A percentile compares a stretch with the other conserved stretches of the same genome.
Conservation (phyloP, 1,139 yeast genomes). For the Geotrichum fermentans region DNA sequence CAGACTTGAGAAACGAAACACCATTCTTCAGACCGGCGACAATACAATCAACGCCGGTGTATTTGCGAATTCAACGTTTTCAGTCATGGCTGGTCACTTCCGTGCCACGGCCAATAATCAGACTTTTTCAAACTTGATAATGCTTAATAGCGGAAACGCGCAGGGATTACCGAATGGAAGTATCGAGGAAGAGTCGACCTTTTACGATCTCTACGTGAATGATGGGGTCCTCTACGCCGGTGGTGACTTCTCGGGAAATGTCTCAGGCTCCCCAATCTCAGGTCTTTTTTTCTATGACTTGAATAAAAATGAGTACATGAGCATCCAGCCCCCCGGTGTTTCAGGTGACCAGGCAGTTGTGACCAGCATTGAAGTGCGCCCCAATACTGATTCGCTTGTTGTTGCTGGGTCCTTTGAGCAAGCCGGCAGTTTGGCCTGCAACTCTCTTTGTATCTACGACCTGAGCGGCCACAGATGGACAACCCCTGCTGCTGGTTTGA, state of each 20-base stretch:
- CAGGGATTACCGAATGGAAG: constrained; percentile 35
- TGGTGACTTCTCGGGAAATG: constrained; percentile 44
- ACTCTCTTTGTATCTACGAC: constrained; percentile 64
- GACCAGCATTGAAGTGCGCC: constrained; percentile 52
- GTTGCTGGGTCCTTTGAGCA: constrained; percentile 72
- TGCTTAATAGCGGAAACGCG: constrained; percentile 32
- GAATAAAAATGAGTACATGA: constrained; percentile 38
- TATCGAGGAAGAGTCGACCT: constrained; percentile 40
- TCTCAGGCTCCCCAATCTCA: constrained; percentile 25
- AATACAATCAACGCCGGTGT: constrained; percentile 34
- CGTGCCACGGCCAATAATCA: constrained; percentile 24
- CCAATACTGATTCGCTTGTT: constrained; percentile 48
- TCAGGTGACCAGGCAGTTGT: constrained; percentile 41
- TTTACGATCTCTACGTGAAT: constrained; percentile 43
- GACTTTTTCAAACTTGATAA: constrained; percentile 39
- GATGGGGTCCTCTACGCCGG: constrained; percentile 47
- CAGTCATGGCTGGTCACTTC: constrained; percentile 57
- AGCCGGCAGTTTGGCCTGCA: constrained; percentile 59
- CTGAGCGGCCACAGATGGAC: constrained; percentile 53
- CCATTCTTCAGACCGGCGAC: constrained; percentile 21
- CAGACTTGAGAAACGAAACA: constrained; percentile 2
- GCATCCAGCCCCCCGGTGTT: constrained; percentile 46
- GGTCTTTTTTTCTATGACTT: constrained; percentile 56
- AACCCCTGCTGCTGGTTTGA: constrained; percentile 43
- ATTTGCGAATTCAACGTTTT: constrained; percentile 46